Evolutionary conservation across 257 asterid genomes (phyloP).

Genomic region (Vinca minor): DNA sequence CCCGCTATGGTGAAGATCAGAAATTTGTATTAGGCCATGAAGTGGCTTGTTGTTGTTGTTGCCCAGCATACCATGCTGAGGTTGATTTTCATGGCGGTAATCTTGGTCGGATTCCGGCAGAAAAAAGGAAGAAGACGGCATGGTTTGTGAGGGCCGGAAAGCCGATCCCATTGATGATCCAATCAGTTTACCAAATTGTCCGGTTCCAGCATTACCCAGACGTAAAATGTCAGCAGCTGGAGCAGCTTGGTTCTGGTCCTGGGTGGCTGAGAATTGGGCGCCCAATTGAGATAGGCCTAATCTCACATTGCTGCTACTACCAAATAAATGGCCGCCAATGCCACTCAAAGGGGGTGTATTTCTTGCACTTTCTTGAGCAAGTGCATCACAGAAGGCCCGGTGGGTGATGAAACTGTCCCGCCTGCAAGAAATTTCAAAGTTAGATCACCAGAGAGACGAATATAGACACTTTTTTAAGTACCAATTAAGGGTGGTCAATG

Average conservation of each 20-base stretch:
- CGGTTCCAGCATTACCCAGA: slow-evolving; percentile 21
- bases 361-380: slow-evolving; percentile 69
- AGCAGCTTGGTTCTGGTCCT: not conserved
- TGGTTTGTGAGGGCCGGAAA: slow-evolving; percentile 10
- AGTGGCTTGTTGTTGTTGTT: too few species aligned
- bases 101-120: slow-evolving; percentile 27
- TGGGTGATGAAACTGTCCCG: slow-evolving; percentile 82
- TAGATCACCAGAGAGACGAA: too few species aligned
- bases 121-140: slow-evolving; percentile 23
- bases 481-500: too few species aligned
- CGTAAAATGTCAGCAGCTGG: slow-evolving; percentile 4
- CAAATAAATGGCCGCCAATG: slow-evolving; percentile 39
- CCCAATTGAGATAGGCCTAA: slow-evolving; percentile 45
- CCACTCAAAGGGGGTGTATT: slow-evolving; percentile 41
- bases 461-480: too few species aligned
- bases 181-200: slow-evolving; percentile 31
- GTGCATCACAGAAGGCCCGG: slow-evolving; percentile 79
- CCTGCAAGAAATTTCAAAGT: slow-evolving; percentile 45
- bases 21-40: slow-evolving; percentile 48
- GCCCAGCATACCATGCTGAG: too few species aligned
- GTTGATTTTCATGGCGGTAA: slow-evolving; percentile 9
- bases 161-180: slow-evolving; percentile 23
- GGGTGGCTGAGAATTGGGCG: not conserved
- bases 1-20: slow-evolving; percentile 41
- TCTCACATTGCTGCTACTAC: slow-evolving; percentile 11